phyloP scores from a whole-genome alignment of 495 filamentous ascomycete species.

The Friedmanniomyces endolithicus region DNA sequence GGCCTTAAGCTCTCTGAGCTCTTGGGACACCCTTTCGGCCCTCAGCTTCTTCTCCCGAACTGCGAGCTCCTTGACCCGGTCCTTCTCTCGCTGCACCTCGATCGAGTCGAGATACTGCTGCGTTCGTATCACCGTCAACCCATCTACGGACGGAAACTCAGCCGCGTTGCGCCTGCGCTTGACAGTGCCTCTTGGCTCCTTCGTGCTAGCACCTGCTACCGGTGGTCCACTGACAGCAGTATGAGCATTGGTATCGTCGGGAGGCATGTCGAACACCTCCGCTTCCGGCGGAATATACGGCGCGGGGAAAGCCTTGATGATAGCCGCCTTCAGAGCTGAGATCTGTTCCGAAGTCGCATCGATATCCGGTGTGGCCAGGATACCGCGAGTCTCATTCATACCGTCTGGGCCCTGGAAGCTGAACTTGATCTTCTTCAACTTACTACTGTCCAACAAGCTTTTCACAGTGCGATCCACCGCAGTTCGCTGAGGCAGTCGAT shows the following conservation, averaged over 20 bases:
- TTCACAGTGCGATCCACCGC: slow-evolving; percentile 48
- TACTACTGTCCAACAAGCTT: slow-evolving; percentile 44
- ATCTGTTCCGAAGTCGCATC: slow-evolving; percentile 39
- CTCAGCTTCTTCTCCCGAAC: not conserved
- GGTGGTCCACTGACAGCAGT: too few relatives aligned
- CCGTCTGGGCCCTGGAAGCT: slow-evolving; percentile 45
- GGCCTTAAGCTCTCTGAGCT: too few relatives aligned
- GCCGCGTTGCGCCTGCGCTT: not conserved
- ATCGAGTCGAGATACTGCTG: not conserved
- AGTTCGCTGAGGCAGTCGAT: slow-evolving; percentile 39
- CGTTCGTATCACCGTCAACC: not conserved
- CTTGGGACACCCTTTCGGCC: not conserved
- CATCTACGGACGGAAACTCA: not conserved
- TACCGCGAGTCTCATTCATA: slow-evolving; percentile 39
- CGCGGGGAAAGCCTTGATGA: slow-evolving; percentile 36
- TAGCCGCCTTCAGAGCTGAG: slow-evolving; percentile 40
- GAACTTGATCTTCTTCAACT: slow-evolving; percentile 50
- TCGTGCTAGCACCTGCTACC: too few relatives aligned
- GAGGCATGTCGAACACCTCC: not conserved
- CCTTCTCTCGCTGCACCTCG: not conserved
- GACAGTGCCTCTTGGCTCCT: not conserved
- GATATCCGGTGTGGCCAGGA: slow-evolving; percentile 41
- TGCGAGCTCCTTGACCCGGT: not conserved
- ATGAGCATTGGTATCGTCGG: too few relatives aligned
- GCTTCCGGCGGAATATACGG: slow-evolving; percentile 31